Conservation (phyloP, 495 filamentous ascomycete species). For the Haplographium delicatum region DNA sequence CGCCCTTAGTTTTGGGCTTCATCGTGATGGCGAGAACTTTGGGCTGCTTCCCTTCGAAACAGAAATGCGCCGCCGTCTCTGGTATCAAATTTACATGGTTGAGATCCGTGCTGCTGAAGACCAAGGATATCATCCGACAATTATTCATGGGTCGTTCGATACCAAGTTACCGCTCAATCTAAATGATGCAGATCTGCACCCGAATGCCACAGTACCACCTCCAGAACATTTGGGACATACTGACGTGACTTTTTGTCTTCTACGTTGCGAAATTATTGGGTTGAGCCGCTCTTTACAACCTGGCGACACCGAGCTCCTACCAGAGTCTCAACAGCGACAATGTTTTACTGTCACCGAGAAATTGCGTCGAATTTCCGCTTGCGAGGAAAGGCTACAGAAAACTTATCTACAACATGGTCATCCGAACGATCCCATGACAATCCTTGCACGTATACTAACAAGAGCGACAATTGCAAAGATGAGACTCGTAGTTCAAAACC, state of each 20-base stretch:
- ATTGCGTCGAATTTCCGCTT: background rate
- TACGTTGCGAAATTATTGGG: background rate
- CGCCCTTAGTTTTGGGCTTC: slow-evolving; percentile 70
- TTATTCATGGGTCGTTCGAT: background rate
- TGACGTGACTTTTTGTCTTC: background rate
- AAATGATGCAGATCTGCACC: background rate
- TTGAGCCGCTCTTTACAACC: background rate
- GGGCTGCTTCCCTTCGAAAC: slow-evolving; percentile 68
- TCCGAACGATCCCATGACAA: background rate
- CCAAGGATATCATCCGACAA: background rate
- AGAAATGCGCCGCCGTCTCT: slow-evolving; percentile 77
- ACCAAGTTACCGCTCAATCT: background rate
- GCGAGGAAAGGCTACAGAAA: background rate
- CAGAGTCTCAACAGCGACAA: background rate
- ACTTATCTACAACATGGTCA: background rate
- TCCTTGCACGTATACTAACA: background rate
- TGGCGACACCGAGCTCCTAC: background rate
- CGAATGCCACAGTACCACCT: background rate
- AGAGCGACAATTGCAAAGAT: background rate
- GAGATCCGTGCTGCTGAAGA: slow-evolving; percentile 68
- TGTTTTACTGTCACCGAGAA: background rate
- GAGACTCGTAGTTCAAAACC: background rate
- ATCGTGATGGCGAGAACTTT: slow-evolving; percentile 70
- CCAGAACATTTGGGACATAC: background rate
- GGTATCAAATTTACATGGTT: slow-evolving; percentile 73